These are phyloP conservation scores for Scleroderma citrinum DNA, from an alignment of 768 basidiomycete species.

Conservation along the genomic window DNA sequence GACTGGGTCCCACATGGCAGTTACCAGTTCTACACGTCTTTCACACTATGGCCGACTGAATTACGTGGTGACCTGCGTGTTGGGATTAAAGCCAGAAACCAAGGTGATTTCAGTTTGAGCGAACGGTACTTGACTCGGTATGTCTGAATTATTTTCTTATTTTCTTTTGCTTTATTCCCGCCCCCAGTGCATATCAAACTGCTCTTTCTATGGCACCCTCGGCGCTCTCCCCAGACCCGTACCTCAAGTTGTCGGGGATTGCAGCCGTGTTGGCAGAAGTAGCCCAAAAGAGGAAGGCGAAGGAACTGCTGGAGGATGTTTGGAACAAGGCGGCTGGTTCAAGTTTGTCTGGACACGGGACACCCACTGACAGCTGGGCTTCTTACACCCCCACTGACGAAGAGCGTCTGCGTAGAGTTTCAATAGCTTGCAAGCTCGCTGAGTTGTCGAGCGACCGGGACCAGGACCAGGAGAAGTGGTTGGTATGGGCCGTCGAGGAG, in stretches of 20 bases:
- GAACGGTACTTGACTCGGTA: constrained; percentile 51
- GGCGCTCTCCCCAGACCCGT: constrained; percentile 37
- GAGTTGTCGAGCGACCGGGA: no score
- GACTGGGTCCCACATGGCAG: constrained; percentile 24
- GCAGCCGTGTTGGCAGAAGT: constrained; percentile 56
- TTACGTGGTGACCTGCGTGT: constrained; percentile 59
- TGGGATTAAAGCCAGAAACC: constrained; percentile 57
- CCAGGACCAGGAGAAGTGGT: constrained; percentile 42
- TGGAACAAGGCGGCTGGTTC: constrained; percentile 16
- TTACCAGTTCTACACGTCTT: constrained; percentile 48
- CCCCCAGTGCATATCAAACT: constrained; percentile 48
- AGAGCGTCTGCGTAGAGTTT: constrained; percentile 40
- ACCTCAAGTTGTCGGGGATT: constrained; percentile 65
- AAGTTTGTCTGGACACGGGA: constrained; percentile 1
- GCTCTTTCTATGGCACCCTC: constrained; percentile 39
- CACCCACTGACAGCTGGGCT: constrained; percentile 11
- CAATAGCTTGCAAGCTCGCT: constrained; percentile 41
- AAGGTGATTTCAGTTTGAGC: constrained; percentile 48
- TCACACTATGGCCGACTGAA: constrained; percentile 64
- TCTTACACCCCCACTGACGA: constrained; percentile 25
- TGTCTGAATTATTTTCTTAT: constrained; percentile 16
- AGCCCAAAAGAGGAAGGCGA: constrained; percentile 24
- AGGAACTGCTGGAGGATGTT: constrained; percentile 16
- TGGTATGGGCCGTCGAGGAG: constrained; percentile 40
- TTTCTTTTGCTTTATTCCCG: background rate